Evolutionary conservation across 2,329 filamentous ascomycete species (phyloP).

Genomic region (Thielaviopsis musarum): DNA sequence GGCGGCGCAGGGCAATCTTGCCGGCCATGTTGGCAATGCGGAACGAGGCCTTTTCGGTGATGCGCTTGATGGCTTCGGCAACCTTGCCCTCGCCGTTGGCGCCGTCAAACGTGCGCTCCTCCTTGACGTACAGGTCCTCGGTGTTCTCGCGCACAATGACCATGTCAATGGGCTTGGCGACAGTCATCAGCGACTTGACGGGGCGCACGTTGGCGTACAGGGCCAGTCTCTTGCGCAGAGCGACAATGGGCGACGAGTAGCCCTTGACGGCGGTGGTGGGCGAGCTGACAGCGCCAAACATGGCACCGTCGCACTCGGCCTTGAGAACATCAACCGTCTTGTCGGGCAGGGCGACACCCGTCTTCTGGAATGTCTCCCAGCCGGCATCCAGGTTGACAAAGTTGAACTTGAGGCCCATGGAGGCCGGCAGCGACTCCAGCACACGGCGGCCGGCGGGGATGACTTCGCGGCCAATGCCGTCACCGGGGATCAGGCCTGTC

Average conservation of each 20-base stretch:
- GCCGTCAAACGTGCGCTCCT: constrained; percentile 69
- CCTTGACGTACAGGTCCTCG: constrained; percentile 95
- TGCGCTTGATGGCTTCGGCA: constrained; percentile 95
- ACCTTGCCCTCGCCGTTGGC: constrained; percentile 58
- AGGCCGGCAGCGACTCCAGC: constrained; percentile 82
- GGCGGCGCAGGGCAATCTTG: constrained; percentile 77
- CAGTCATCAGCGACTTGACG: constrained; percentile 64
- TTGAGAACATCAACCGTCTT: constrained; percentile 79
- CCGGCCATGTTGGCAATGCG: constrained; percentile 88
- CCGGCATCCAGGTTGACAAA: constrained; percentile 88
- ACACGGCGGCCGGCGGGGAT: constrained; percentile 85
- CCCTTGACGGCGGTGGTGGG: constrained; percentile 74
- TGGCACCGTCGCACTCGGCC: constrained; percentile 82
- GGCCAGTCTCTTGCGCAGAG: constrained; percentile 83
- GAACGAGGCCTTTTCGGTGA: constrained; percentile 66
- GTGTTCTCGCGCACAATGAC: constrained; percentile 99
- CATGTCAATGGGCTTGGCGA: constrained; percentile 64
- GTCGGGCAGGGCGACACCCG: constrained; percentile 74
- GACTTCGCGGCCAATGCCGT: constrained; percentile 96
- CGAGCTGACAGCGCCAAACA: constrained; percentile 92
- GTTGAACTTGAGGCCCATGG: constrained; percentile 81
- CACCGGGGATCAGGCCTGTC: constrained; percentile 83
- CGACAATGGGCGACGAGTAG: constrained; percentile 93
- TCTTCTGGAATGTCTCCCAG: constrained; percentile 84
- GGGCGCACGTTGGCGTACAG: constrained; percentile 96